Conservation (phyloP, 345 rosid genomes). For the Acer yangbiense region DNA sequence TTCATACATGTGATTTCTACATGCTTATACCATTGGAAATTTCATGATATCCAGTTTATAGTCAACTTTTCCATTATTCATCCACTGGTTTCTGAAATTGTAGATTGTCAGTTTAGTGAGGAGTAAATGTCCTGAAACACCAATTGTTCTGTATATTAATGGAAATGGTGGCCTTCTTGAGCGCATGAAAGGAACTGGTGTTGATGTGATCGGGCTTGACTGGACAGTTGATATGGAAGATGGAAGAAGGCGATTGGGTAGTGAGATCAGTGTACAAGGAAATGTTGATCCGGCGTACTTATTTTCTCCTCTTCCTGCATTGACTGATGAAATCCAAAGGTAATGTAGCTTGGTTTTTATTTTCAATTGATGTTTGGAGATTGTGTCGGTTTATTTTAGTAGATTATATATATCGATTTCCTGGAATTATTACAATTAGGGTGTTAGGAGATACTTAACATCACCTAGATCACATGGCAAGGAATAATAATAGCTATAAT, state of each 20-base stretch:
- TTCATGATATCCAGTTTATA: background rate
- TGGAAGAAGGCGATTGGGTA: conserved; percentile 78
- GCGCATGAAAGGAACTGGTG: conserved; percentile 85
- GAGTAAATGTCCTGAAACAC: conserved; percentile 78
- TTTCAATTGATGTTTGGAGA: background rate
- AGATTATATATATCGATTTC: background rate
- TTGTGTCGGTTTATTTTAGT: background rate
- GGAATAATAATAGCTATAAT: background rate
- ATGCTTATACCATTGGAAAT: background rate
- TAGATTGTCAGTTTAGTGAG: conserved; percentile 68
- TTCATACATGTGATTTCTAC: background rate
- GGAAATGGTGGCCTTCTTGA: conserved; percentile 96
- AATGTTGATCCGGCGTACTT: conserved; percentile 88
- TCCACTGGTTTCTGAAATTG: conserved; percentile 21
- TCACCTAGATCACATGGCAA: background rate
- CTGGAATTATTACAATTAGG: background rate
- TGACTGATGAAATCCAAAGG: conserved; percentile 85
- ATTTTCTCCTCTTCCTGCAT: conserved; percentile 74
- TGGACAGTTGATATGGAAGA: conserved; percentile 97
- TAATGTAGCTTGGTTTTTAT: conserved; percentile 16
- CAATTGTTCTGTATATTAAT: conserved; percentile 84
- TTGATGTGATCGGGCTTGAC: conserved; percentile 94
- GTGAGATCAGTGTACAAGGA: conserved; percentile 74
- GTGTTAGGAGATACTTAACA: background rate
- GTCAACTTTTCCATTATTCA: background rate